Percentiles rank a stretch among this genome's conserved stretches.
Conservation (phyloP, 140 eudicot species). For the Flaveria floridana region DNA sequence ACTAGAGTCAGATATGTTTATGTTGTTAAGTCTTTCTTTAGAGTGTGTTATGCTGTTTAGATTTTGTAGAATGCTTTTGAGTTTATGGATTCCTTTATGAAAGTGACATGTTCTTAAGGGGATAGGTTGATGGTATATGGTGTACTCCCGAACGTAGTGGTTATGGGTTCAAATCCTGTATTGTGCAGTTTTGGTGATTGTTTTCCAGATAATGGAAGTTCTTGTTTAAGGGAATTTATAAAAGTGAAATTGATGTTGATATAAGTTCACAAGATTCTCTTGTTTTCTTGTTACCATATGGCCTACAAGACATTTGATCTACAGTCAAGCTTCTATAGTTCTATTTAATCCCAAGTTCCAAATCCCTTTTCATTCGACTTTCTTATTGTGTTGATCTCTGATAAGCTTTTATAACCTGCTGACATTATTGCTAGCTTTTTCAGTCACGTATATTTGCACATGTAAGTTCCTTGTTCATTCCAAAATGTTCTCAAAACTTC, state of each 20-base stretch:
- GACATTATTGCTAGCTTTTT: neutral
- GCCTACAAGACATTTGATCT: neutral
- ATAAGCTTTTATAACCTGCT: neutral
- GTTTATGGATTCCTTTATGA: neutral
- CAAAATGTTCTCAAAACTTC: neutral
- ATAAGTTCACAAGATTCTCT: neutral
- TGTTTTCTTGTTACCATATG: neutral
- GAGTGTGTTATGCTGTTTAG: neutral
- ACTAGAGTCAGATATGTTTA: neutral
- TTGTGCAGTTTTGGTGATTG: no score
- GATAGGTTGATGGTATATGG: no score
- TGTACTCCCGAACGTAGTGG: no score
- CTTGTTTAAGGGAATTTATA: neutral
- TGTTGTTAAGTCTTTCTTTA: neutral
- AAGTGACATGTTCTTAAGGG: no score
- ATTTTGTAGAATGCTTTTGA: neutral
- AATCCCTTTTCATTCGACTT: neutral
- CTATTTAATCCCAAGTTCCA: neutral
- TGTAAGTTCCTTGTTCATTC: neutral
- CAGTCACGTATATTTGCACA: neutral
- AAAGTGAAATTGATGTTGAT: constrained; percentile 6
- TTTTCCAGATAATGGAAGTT: no score
- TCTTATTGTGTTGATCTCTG: neutral
- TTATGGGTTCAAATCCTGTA: no score
- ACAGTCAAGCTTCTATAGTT: neutral